Base-by-base conservation (phyloP, 2,329 filamentous ascomycete genomes). In the Fusarium nurragi region DNA sequence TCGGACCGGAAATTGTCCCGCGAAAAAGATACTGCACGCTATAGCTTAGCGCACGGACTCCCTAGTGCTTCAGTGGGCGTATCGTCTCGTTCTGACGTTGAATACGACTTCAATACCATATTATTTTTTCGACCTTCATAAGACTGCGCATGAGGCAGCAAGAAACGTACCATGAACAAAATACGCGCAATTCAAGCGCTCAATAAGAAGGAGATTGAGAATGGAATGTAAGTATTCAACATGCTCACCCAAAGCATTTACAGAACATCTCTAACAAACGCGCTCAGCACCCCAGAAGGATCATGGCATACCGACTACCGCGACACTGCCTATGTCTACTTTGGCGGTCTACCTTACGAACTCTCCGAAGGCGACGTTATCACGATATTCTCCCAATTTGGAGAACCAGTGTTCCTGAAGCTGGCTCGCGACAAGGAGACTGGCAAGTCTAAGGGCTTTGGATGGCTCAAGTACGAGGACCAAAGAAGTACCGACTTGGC, bases 221-320 rank as follows among this genome's bases (percentile, higher is more conserved):
- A 93, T 76, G 92, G 90, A 75, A 86, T 93, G 88, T 90, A 77
- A 77, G 89, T 83, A 30, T n/a, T n/a, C 21, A 23, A 4, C 2
- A 36, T 6, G 3, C 3, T 5, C 6, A 12, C 2, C 23, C 10
- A 4, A 36, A 32, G 22, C 28, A 36, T 22, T 8, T n/a, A 39
- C 38, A 55, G 28, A 46, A 25, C 32, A 39, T 19, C 32, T 30
- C 53, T 46, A 34, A 64, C 38, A 46, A 75, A 66, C 77, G 45
- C 22, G 39, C 37, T 48, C 37, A 94, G 93, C 69, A 85, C 90
- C 4, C 90, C 94, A 38, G 89, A 93, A 78, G 94, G 90, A 65
- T 97, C 94, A 55, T 98, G 94, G 94, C 94, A 98, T 77, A 90
- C 90, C 76, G 96, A 99, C 81, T 99, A 98, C 80, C 92, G 93